Evolutionary conservation across 148 eudicot species (phyloP), one percentile per base, ranked within the genome.

Genomic region (Vaccinium corymbosum): DNA sequence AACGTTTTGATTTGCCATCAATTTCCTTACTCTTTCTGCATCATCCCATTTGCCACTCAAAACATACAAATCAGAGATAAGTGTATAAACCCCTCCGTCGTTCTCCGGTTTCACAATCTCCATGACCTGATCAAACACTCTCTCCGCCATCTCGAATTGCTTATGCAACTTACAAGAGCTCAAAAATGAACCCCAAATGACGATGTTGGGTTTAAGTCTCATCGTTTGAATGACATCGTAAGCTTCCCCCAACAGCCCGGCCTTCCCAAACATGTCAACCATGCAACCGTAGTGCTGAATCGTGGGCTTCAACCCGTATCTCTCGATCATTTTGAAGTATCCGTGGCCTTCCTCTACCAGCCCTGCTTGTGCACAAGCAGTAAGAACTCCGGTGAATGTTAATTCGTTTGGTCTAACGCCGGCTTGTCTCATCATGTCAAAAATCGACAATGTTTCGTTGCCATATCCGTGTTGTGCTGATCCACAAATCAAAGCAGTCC

Each of bases 221-320:
- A 89, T 90, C 12, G 84, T 87, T 59, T 76, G 80, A 11, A 89
- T 89, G 53, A 89, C 76, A 16, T 87, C 89, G 70, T 64, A 86
- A 9, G 90, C 91, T 83, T 90, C 92, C 46, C 56, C 85, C 62
- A 90, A 35, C 19, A 77, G 46, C 22, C 92, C 89, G 0, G 89
- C 86, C 81, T 89, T 89, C 27, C 92, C 92, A 84, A 86, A 86
- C 88, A 89, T 83, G 82, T 89, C 90, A 22, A 90, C 89, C 83
- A 90, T 53, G 64, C 91, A 90, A 56, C 91, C 89, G 68, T 89
- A 90, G 61, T 90, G 92, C 48, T 90, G 89, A 84, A 90, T 90
- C 50, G 74, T 86, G 7, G 89, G 92, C 83, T 68, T 56, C 74
- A 89, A 76, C 3, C 87, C 82, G 52, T 56, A 84, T 25, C 82